These are phyloP conservation scores for Nakazawaea ernobii DNA, from an alignment of 805 yeast species.

Conservation along the genomic window DNA sequence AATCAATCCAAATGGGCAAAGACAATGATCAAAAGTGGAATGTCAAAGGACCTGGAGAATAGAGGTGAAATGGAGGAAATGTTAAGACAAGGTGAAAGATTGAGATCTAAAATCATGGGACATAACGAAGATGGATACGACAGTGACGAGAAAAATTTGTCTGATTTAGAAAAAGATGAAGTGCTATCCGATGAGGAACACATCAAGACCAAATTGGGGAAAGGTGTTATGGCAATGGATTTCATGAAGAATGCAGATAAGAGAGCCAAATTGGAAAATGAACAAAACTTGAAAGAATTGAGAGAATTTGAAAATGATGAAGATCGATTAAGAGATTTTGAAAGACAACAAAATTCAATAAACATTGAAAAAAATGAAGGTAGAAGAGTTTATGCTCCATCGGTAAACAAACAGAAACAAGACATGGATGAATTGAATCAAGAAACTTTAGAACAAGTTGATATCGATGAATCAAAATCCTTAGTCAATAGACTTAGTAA, in stretches of 20 bases:
- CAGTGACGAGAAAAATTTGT: conserved; percentile 33
- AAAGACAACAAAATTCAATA: conserved; percentile 33
- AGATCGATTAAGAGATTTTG: conserved; percentile 32
- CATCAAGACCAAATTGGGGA: conserved; percentile 49
- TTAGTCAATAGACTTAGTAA: conserved; percentile 33
- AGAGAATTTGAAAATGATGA: conserved; percentile 41
- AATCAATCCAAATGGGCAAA: conserved; percentile 88
- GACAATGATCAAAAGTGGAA: conserved; percentile 82
- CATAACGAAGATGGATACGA: conserved; percentile 44
- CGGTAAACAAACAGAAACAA: conserved; percentile 34
- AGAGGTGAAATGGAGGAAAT: conserved; percentile 92
- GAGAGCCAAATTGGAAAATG: conserved; percentile 54
- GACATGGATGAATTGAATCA: conserved; percentile 31
- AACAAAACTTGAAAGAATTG: conserved; percentile 43
- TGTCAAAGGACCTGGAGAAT: conserved; percentile 78
- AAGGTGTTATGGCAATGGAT: conserved; percentile 91
- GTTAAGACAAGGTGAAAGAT: conserved; percentile 79
- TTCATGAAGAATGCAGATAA: conserved; percentile 91
- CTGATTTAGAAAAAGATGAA: conserved; percentile 44
- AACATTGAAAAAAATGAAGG: conserved; percentile 62
- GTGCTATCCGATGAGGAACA: conserved; percentile 30
- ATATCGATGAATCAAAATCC: conserved; percentile 43
- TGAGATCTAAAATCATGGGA: conserved; percentile 70
- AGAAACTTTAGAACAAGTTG: conserved; percentile 36
- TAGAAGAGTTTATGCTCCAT: conserved; percentile 74